Conservation (phyloP, 148 eudicot genomes). For the Nepenthes gracilis region DNA sequence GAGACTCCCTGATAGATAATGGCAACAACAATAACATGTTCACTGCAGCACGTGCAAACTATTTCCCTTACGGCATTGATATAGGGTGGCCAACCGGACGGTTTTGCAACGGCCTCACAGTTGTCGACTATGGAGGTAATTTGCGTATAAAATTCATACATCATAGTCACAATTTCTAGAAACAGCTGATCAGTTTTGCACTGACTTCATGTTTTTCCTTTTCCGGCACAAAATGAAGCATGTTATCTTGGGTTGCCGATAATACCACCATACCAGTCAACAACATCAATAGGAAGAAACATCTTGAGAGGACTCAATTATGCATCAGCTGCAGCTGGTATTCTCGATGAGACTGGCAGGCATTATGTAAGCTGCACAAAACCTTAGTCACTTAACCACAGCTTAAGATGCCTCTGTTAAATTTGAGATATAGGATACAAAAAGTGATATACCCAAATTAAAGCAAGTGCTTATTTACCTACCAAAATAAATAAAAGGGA, state of each 20-base stretch:
- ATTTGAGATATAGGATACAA: not conserved
- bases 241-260: constrained; percentile 28
- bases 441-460: not conserved
- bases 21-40: constrained; percentile 34
- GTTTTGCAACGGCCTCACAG: constrained; percentile 38
- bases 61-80: constrained; percentile 35
- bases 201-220: not conserved
- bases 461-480: no score
- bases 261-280: constrained; percentile 26
- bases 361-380: constrained; percentile 26
- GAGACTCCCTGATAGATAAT: constrained; percentile 37
- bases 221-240: constrained; percentile 8
- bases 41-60: constrained; percentile 29
- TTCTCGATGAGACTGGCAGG: constrained; percentile 33
- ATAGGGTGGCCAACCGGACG: constrained; percentile 29
- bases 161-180: not conserved
- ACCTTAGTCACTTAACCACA: no score
- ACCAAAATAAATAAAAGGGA: no score
- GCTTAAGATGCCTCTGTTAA: not conserved
- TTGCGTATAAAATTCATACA: not conserved
- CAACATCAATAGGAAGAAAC: constrained; percentile 10
- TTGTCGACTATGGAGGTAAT: constrained; percentile 39
- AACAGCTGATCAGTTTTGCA: no score
- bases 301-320: constrained; percentile 33
- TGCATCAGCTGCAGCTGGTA: constrained; percentile 47